Base-by-base conservation (phyloP, 192 early-diverging fungal species). In the Dimargaris xerosporica region DNA sequence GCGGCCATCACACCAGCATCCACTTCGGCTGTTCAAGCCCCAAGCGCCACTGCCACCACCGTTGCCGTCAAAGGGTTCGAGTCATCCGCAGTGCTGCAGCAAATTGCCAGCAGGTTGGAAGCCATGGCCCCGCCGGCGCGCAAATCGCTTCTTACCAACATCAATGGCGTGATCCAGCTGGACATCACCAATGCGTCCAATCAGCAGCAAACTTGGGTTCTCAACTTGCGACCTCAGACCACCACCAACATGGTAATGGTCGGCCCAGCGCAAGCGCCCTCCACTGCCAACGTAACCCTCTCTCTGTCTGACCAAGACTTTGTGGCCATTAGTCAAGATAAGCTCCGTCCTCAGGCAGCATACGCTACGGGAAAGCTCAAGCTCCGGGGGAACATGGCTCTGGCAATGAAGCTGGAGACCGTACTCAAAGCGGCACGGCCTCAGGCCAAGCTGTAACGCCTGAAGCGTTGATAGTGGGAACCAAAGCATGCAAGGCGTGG, bases 281-380 rank as follows among this genome's bases (percentile, higher is more conserved):
- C 79, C 48, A 76, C 71, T 65, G 74, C 92, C 23, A 91, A 93
- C 71, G 79, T 87, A 44, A 81, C 72, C 26, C 71, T 96, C 23
- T 66, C 70, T 28, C 69, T 94, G 65, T 71, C 64, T 39, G 94
- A 97, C 70, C 72, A 71, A 39, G 87, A 87, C 66, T 92, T 97
- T 77, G 78, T 91, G 30, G 84, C 82, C 44, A 66, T 97, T 46
- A 83, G 88, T 19, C 69, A 76, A n/a, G 93, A 93, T 48, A 91
- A 90, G 75, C 67, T 90, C 54, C 92, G 87, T 61, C 85, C 86
- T 25, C 93, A 96, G 82, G 88, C 89, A 71, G 82, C 89, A 41
- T 96, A 91, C 71, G 90, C 93, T 89, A 67, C 75, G 44, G 90
- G 94, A 52, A 96, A 96, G 75, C 79, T 90, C 67, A 96, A 94